Evolutionary conservation across 2,329 filamentous ascomycete genomes (phyloP), one percentile per base, ranked within the genome.

Genomic region (Lecanicillium sp.): DNA sequence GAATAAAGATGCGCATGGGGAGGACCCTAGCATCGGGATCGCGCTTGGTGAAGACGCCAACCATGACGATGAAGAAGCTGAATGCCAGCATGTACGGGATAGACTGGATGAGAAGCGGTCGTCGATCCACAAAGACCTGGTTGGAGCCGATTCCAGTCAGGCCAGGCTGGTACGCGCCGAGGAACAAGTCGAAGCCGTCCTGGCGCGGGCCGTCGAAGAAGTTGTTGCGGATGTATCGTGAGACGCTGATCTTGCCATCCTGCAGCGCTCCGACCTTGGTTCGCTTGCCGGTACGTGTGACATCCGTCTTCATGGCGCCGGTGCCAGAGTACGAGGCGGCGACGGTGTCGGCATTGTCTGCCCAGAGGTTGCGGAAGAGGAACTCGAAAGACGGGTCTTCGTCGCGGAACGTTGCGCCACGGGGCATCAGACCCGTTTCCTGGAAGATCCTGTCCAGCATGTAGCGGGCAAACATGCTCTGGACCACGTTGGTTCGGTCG

Each of bases 311-410:
- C 67, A 98, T 78, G 37, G 92, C 92, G 3, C 92, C 94, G 1
- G 94, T 98, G 40, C 92, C 92, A 1, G 92, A 92, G 62, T 98
- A 98, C 1, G 87, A 82, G 49, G 79, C 83, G 14, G 89, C 94
- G 25, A 98, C 89, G 17, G 94, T 84, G 59, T 98, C 92, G 40
- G 94, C 92, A 54, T 98, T 98, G 64, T 98, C 92, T 20, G 92
- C 92, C 92, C 92, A 98, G 13, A 97, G 72, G 61, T 97, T 97
- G 49, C 92, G 87, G 77, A 97, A 98, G 42, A 97, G 68, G 51
- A 84, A 72, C 61, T 96, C 89, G 57, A 98, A 98, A 1, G 73
- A 77, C 11, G 74, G 67, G 54, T 96, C 87, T 51, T 88, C 84
- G 42, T 73, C 68, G 30, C 81, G 79, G 50, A 92, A 89, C 17